Evolutionary conservation across 2,329 filamentous ascomycete species (phyloP), one percentile per base, ranked within the genome.

Genomic region (Zasmidium citrigriseum): DNA sequence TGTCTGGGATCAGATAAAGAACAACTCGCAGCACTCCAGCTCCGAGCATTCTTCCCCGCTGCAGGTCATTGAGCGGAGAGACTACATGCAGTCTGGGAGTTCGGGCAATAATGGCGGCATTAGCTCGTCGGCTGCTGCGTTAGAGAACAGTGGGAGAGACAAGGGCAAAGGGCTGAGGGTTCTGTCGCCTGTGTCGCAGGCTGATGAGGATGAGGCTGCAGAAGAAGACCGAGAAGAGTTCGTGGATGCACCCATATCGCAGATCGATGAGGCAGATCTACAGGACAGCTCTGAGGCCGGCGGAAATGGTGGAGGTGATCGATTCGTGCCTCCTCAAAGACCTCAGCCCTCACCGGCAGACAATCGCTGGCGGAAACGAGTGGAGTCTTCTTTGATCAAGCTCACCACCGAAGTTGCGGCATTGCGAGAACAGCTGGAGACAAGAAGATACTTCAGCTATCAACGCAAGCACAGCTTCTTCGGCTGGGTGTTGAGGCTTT

Each of bases 1-100:
- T 69, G 93, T 99, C 41, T 99, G 95, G 95, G 92, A 97, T 67
- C 95, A 98, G 74, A 93, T 99, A 68, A 96, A 95, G 75, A 89
- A 89, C 67, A 97, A 75, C 50, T 69, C 67, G 18, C 68, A 72
- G 52, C 68, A 69, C 52, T 67, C 64, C 22, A 63, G 63, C 55
- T 68, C 66, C 29, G 70, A 72, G 46, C 61, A 67, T 22, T 69
- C 66, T 10, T 67, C 63, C 44, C 70, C 70, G 23, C 38, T 70
- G 51, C 63, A 67, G 60, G 61, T 65, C 20, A 56, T 68, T 66
- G 75, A 63, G 59, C 75, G 63, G 65, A 72, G 62, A 64, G 72
- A 69, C 20, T 71, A 72, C 54, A 58, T 72, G 55, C 59, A 65
- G 52, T 67, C 62, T 41, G 66, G 64, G 16, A 66, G 64, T 49